Evolutionary conservation across 352 stramenopile species (phyloP).

Genomic region (Globisporangium acanthophoron): DNA sequence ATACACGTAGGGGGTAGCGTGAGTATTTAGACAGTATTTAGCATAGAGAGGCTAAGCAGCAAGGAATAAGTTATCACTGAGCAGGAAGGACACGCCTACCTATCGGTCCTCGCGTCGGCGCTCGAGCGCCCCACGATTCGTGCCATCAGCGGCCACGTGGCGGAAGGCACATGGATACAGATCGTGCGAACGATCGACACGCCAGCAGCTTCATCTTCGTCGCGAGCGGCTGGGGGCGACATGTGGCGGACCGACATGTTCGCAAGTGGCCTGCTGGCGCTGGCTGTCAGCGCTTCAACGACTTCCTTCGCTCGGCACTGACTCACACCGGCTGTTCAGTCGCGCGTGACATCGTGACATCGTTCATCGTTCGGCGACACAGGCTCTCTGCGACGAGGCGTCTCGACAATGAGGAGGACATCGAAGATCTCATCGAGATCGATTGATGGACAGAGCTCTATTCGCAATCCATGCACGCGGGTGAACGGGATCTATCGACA

Average conservation of each 20-base stretch:
- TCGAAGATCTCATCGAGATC: no score
- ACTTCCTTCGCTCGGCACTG: neutral
- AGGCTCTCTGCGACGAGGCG: neutral
- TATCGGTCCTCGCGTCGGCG: neutral
- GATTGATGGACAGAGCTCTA: no score
- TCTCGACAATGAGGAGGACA: neutral
- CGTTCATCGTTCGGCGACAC: no score
- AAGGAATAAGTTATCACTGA: constrained; percentile 12
- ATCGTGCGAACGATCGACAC: neutral
- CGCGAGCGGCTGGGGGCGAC: no score
- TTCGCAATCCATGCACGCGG: no score
- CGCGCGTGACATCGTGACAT: neutral
- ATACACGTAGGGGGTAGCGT: constrained; percentile 2
- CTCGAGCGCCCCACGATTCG: neutral
- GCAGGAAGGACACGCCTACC: neutral
- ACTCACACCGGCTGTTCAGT: neutral
- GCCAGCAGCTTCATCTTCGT: neutral
- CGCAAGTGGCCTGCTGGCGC: no score
- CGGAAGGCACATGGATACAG: neutral
- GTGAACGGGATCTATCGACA: neutral
- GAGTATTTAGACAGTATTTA: constrained; percentile 18
- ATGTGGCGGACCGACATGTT: neutral
- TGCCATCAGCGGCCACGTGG: neutral
- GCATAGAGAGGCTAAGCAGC: constrained; percentile 6
- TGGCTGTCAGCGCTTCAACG: neutral